Evolutionary conservation across 139 green algal genomes (phyloP).

Genomic region (Picochlorum sp.): DNA sequence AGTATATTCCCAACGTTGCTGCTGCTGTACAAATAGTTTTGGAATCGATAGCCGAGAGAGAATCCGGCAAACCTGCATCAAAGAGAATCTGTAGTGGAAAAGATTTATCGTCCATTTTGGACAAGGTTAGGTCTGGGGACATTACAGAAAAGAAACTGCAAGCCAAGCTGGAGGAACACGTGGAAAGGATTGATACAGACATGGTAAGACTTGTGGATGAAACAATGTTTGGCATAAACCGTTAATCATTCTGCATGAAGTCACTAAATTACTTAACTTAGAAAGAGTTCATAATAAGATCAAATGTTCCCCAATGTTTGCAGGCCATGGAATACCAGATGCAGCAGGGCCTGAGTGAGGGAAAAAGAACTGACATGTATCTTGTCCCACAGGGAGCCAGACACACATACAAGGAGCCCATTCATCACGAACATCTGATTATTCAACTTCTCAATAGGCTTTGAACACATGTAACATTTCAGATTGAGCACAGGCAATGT

Average conservation of each 20-base stretch:
- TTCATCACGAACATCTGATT: conserved; percentile 15
- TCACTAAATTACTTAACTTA: not conserved
- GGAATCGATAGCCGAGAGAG: conserved; percentile 21
- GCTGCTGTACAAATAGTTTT: conserved; percentile 40
- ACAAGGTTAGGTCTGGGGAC: conserved; percentile 31
- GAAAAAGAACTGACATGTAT: conserved; percentile 31
- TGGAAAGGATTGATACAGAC: conserved; percentile 84
- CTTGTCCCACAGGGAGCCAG: conserved; percentile 23
- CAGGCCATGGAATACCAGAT: conserved; percentile 83
- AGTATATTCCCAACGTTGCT: conserved; percentile 85
- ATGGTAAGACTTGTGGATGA: conserved; percentile 42
- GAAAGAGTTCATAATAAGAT: too few relatives aligned
- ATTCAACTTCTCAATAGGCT: not conserved
- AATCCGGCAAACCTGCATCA: conserved; percentile 21
- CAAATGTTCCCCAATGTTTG: not conserved
- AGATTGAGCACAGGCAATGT: too few relatives aligned
- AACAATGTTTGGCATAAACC: too few relatives aligned
- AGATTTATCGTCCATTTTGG: conserved; percentile 36
- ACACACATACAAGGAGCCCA: conserved; percentile 26
- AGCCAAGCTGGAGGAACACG: conserved; percentile 63
- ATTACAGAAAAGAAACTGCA: conserved; percentile 45
- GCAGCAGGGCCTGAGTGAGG: conserved; percentile 59
- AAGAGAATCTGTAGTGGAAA: conserved; percentile 23
- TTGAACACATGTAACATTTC: not conserved
- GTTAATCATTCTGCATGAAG: not conserved